Conservation (phyloP, 2,329 filamentous ascomycete species). For the Sordariomycetes sp. region DNA sequence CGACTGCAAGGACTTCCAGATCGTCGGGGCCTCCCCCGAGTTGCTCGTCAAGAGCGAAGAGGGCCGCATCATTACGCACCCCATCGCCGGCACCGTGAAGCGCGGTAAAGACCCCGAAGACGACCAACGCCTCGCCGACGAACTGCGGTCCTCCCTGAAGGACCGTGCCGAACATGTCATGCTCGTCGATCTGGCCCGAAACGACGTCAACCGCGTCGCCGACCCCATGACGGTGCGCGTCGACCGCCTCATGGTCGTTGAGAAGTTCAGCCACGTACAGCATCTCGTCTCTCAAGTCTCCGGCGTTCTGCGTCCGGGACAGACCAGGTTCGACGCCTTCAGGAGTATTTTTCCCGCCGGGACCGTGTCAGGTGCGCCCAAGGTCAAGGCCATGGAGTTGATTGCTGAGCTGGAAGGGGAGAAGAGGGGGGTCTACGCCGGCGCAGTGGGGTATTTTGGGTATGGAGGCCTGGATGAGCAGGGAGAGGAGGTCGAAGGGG, state of each 20-base stretch:
- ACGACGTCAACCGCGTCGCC: constrained; percentile 93
- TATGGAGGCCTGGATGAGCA: constrained; percentile 63
- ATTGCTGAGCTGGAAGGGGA: constrained; percentile 91
- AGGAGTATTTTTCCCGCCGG: constrained; percentile 94
- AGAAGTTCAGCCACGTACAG: constrained; percentile 94
- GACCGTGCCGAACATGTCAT: constrained; percentile 95
- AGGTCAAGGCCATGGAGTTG: constrained; percentile 93
- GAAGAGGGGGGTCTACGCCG: constrained; percentile 91
- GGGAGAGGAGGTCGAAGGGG: constrained; percentile 60
- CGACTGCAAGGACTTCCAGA: constrained; percentile 84
- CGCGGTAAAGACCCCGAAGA: constrained; percentile 73
- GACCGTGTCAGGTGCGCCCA: constrained; percentile 90
- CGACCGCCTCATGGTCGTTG: constrained; percentile 87
- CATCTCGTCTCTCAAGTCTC: constrained; percentile 95
- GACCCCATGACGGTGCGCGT: constrained; percentile 84
- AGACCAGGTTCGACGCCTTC: constrained; percentile 92
- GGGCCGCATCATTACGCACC: constrained; percentile 87
- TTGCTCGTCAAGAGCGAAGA: constrained; percentile 85
- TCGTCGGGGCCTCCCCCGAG: constrained; percentile 91
- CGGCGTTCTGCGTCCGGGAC: constrained; percentile 71
- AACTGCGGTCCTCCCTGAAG: constrained; percentile 73
- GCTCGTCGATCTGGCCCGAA: constrained; percentile 91
- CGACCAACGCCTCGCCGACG: constrained; percentile 69
- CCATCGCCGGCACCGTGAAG: constrained; percentile 92
- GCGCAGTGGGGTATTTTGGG: constrained; percentile 93